Conservation (phyloP, 2,329 filamentous ascomycete genomes). For the Penicillium decumbens region DNA sequence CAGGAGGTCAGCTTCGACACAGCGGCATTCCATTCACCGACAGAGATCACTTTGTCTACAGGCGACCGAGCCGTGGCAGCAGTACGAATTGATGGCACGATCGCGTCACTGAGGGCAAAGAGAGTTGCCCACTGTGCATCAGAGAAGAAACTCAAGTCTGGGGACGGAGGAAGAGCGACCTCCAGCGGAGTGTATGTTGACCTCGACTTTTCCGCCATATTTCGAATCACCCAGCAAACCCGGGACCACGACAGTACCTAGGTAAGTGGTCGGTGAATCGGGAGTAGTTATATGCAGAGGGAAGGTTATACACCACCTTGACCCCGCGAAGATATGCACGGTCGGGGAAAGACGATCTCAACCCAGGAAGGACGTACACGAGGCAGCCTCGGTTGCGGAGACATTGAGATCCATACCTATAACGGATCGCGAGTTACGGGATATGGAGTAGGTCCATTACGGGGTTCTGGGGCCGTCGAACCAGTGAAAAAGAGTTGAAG, state of each 20-base stretch:
- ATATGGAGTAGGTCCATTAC: no score
- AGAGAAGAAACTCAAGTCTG: slow-evolving; percentile 48
- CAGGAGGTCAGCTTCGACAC: slow-evolving; percentile 26
- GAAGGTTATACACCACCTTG: not conserved
- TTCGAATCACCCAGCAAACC: not conserved
- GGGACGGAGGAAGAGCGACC: slow-evolving; percentile 46
- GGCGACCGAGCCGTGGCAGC: slow-evolving; percentile 32
- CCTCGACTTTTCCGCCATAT: slow-evolving; percentile 21
- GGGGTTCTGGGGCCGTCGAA: no score
- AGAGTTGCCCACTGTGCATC: slow-evolving; percentile 57
- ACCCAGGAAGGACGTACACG: not conserved
- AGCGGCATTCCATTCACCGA: slow-evolving; percentile 41
- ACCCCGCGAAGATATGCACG: not conserved
- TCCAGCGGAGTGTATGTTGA: slow-evolving; percentile 32
- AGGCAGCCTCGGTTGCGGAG: not conserved
- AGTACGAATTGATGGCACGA: slow-evolving; percentile 52
- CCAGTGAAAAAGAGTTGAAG: not conserved
- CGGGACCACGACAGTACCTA: not conserved
- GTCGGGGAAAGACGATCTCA: not conserved
- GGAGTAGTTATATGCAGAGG: not conserved
- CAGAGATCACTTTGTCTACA: slow-evolving; percentile 37
- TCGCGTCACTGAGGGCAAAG: slow-evolving; percentile 53
- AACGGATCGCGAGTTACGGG: no score
- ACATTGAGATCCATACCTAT: not conserved
- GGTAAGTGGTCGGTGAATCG: not conserved